These are phyloP conservation scores for Stagonosporopsis cucurbitacearum DNA, from an alignment of 2,329 filamentous ascomycete genomes.

Conservation along the genomic window DNA sequence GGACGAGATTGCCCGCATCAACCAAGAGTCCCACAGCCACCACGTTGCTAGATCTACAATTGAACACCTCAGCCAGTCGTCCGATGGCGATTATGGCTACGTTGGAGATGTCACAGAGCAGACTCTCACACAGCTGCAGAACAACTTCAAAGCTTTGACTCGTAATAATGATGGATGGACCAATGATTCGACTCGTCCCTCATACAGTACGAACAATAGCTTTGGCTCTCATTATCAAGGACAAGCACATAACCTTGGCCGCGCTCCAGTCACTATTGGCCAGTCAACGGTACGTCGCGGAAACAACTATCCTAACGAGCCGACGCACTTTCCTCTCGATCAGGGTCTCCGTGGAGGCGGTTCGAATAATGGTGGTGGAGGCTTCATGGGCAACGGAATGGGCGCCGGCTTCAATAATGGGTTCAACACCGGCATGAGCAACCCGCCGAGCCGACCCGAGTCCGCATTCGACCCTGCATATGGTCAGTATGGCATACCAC, in stretches of 20 bases:
- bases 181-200: constrained; percentile 31
- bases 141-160: constrained; percentile 57
- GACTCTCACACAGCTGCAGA: constrained; percentile 58
- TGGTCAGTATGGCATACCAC: constrained; percentile 41
- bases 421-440: constrained; percentile 30
- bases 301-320: constrained; percentile 45
- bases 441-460: constrained; percentile 45
- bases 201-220: constrained; percentile 33
- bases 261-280: constrained; percentile 24
- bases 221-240: constrained; percentile 28
- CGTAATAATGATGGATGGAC: constrained; percentile 50
- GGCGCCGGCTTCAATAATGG: constrained; percentile 23
- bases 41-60: constrained; percentile 66
- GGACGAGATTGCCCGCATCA: constrained; percentile 72
- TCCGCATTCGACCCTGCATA: constrained; percentile 47
- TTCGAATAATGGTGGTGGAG: constrained; percentile 21
- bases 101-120: constrained; percentile 57
- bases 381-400: constrained; percentile 15
- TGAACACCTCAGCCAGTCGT: constrained; percentile 61
- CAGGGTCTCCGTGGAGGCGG: constrained; percentile 38
- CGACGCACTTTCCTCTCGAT: constrained; percentile 47
- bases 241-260: constrained; percentile 28
- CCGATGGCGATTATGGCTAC: constrained; percentile 58
- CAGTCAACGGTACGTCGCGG: constrained; percentile 39
- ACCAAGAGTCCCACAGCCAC: constrained; percentile 72